Evolutionary conservation across 1,139 yeast species (phyloP).

Genomic region (Arxiozyma slooffiae): DNA sequence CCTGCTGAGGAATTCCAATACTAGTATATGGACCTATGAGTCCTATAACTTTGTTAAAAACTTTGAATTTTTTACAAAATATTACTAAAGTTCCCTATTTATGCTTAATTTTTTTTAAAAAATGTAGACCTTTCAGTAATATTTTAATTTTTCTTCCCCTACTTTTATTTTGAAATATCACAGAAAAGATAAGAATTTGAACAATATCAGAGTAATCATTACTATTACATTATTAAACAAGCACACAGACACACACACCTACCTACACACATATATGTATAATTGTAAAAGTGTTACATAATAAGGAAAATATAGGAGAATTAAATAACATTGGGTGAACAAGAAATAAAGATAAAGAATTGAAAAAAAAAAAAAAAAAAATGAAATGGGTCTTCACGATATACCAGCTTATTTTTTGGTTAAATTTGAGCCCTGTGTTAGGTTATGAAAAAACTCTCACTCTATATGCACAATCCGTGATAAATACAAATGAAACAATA

Average conservation of each 20-base stretch:
- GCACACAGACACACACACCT: neutral
- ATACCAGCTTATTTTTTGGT: neutral
- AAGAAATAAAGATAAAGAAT: neutral
- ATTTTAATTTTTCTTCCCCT: neutral
- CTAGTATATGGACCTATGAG: neutral
- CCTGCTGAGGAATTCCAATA: neutral
- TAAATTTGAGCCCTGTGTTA: neutral
- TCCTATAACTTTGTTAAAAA: neutral
- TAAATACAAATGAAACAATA: neutral
- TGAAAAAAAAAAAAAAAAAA: too few species aligned
- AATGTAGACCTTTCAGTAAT: neutral
- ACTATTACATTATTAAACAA: too few species aligned
- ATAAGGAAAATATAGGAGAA: too few species aligned
- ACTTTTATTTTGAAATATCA: neutral
- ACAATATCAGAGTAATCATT: neutral
- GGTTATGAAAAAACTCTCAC: neutral
- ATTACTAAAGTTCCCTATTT: neutral
- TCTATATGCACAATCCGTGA: neutral
- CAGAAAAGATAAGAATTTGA: neutral
- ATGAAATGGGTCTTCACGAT: neutral
- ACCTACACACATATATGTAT: too few species aligned
- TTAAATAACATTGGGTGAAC: too few species aligned
- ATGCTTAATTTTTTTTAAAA: too few species aligned
- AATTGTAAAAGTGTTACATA: neutral
- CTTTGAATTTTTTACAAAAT: neutral